Conservation (phyloP, 306 rosid genomes). For the Citrullus mucosospermus region DNA sequence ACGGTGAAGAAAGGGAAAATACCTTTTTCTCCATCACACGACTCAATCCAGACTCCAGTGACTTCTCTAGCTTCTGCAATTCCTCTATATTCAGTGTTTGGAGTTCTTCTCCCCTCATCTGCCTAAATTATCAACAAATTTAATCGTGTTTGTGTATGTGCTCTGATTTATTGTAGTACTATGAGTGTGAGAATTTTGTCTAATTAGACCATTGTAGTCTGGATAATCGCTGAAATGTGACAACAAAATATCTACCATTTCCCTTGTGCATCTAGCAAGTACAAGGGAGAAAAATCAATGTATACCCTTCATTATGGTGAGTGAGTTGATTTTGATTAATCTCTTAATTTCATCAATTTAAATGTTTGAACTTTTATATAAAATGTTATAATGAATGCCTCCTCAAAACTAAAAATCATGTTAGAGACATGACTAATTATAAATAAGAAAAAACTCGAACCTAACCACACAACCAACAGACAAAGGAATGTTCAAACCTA, state of each 20-base stretch:
- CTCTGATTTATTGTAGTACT: neutral
- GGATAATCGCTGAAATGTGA: neutral
- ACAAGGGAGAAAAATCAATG: neutral
- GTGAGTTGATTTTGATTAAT: neutral
- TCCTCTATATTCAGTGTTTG: slow-evolving; percentile 58
- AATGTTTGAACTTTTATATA: neutral
- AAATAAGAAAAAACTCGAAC: neutral
- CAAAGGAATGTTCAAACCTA: neutral
- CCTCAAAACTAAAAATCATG: neutral
- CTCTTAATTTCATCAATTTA: neutral
- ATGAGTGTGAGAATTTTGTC: neutral
- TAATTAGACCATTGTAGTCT: neutral
- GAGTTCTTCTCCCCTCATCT: slow-evolving; percentile 92
- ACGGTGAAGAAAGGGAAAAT: neutral
- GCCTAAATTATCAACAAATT: slow-evolving; percentile 27
- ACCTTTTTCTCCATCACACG: slow-evolving; percentile 72
- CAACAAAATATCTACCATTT: neutral
- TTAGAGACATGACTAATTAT: neutral
- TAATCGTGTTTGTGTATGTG: neutral
- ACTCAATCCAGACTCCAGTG: slow-evolving; percentile 65
- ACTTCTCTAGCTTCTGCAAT: slow-evolving; percentile 59
- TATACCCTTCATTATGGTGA: neutral
- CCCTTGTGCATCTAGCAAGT: neutral
- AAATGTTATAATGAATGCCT: neutral
- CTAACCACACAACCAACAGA: neutral